Percentiles rank a stretch among this genome's conserved stretches.
Evolutionary conservation across 73 alveolate species (phyloP).

Genomic region (Tetrahymena elliotti): DNA sequence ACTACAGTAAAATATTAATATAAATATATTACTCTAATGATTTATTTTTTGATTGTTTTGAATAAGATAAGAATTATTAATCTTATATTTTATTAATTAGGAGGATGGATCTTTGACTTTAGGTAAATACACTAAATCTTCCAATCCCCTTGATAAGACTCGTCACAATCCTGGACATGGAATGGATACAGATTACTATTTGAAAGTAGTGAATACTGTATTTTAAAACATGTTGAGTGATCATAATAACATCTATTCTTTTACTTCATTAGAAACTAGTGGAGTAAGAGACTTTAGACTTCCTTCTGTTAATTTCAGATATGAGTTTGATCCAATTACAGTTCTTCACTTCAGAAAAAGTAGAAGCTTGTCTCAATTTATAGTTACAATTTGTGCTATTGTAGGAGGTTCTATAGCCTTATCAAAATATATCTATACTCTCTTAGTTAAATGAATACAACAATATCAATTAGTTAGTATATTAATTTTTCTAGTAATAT

Average conservation of each 20-base stretch:
- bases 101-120: background rate
- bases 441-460: background rate
- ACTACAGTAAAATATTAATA: background rate
- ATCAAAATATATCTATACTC: background rate
- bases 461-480: too few relatives aligned
- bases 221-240: constrained; percentile 1
- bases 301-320: constrained; percentile 15
- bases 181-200: constrained; percentile 24
- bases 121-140: constrained; percentile 7
- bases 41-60: too few relatives aligned
- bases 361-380: background rate
- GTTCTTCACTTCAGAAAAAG: constrained; percentile 2
- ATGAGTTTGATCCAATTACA: constrained; percentile 38
- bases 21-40: too few relatives aligned
- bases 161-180: background rate
- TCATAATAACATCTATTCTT: constrained; percentile 3
- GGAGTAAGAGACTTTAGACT: background rate
- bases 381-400: constrained; percentile 10
- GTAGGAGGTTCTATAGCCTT: constrained; percentile 8
- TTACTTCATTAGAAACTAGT: constrained; percentile 26
- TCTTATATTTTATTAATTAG: background rate
- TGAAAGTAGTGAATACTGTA: constrained; percentile 24
- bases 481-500: too few relatives aligned
- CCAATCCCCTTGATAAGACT: constrained; percentile 4
- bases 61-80: too few relatives aligned